Evolutionary conservation across 352 stramenopile species (phyloP), one percentile per base, ranked within the genome.

Genomic region (Globisporangium cederbergense): DNA sequence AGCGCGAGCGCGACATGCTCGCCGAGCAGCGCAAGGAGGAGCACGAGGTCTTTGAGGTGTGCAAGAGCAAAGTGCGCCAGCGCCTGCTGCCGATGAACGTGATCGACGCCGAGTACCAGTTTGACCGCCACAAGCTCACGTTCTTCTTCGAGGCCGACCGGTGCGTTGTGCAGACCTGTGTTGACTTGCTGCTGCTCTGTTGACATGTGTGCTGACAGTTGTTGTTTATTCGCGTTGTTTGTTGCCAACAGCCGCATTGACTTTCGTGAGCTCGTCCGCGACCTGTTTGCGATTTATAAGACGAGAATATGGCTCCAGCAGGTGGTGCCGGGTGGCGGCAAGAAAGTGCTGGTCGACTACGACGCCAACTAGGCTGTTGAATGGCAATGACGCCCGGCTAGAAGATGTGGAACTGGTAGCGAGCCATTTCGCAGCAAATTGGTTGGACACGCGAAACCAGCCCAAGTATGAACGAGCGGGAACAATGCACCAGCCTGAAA

Each of bases 261-360:
- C 77, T 99, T 99, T 75, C 88, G 97, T 54, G 97, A 99, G 66
- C 85, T 99, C 4, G 97, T 99, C 18, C 89, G 97, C 40, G 97
- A 99, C 66, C 78, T 99, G 61, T 99, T 99, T 81, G 97, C 93
- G 65, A 98, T 99, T 68, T 99, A 99, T 80, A 99, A 99, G 81
- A 99, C 96, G 52, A 85, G 97, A 63, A 99, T 99, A 65, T 99
- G 97, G 97, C 94, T 99, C 69, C 93, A 99, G 75, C 96, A 99
- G 76, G 82, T 99, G 46, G 78, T 94, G 36, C 81, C 86, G 8
- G 77, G 65, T 16, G 81, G 81, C 36, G 81, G 81, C 32, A 94
- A 92, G 70, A 91, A 92, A 66, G 46, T 74, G 47, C 75, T 73
- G 45, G 78, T 68, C 67, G 80, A 91, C 42, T 60, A 70, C n/a